Evolutionary conservation across 2,329 filamentous ascomycete genomes (phyloP).

Genomic region (Clonostachys chloroleuca): DNA sequence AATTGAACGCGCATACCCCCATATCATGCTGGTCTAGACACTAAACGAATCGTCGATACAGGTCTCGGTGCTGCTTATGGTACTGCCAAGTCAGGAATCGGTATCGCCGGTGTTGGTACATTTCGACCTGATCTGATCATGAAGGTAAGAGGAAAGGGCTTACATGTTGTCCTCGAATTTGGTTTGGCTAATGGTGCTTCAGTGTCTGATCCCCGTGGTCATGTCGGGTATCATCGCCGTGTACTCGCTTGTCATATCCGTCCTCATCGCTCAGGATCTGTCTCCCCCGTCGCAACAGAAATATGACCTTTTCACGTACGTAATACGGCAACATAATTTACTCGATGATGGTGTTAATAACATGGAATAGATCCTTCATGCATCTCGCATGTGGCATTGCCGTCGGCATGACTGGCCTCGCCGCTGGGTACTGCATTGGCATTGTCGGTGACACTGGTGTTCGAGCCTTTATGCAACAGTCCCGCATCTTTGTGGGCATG

Average conservation of each 20-base stretch:
- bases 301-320: conserved; percentile 83
- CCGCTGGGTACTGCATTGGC: conserved; percentile 94
- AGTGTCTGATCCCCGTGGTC: conserved; percentile 84
- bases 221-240: conserved; percentile 99
- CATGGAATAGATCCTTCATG: conserved; percentile 70
- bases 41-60: conserved; percentile 15
- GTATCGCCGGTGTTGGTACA: conserved; percentile 79
- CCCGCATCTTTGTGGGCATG: conserved; percentile 96
- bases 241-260: conserved; percentile 93
- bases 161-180: background rate
- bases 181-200: conserved; percentile 7
- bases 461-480: conserved; percentile 93
- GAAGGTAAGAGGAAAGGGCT: conserved; percentile 57
- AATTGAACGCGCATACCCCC: conserved; percentile 11
- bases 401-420: conserved; percentile 87
- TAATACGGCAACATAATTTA: conserved; percentile 8
- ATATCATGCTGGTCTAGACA: conserved; percentile 3
- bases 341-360: background rate
- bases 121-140: conserved; percentile 86
- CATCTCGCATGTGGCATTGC: conserved; percentile 87
- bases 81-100: conserved; percentile 84
- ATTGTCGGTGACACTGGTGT: conserved; percentile 94
- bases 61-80: conserved; percentile 76
- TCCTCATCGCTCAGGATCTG: conserved; percentile 91
- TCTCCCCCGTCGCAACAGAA: conserved; percentile 58